A percentile compares a stretch with the other conserved stretches of the same genome.
These are phyloP conservation scores for Rhodomyrtus tomentosa DNA, from an alignment of 345 rosid species.

Conservation along the genomic window DNA sequence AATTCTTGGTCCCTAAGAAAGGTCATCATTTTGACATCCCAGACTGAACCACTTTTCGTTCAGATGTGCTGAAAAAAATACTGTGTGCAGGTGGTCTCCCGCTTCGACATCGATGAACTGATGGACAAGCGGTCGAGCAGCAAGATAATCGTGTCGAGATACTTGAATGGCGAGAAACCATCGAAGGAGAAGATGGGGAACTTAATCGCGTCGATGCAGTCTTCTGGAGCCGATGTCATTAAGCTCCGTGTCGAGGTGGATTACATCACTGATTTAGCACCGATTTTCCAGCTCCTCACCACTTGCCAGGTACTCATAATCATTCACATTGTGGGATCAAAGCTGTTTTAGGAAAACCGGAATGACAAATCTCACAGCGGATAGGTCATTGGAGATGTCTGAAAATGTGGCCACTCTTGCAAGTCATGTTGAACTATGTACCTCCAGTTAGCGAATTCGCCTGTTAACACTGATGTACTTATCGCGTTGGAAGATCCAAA, in stretches of 20 bases:
- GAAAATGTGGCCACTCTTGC: neutral
- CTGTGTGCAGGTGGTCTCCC: neutral
- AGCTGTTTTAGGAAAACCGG: neutral
- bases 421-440: neutral
- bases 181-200: neutral
- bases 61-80: neutral
- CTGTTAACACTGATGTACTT: neutral
- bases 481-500: neutral
- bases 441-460: neutral
- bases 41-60: neutral
- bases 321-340: neutral
- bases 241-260: neutral
- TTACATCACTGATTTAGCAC: neutral
- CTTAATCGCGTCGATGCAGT: neutral
- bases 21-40: neutral
- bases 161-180: neutral
- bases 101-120: neutral
- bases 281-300: neutral
- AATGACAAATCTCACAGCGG: neutral
- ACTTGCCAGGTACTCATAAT: neutral
- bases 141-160: neutral
- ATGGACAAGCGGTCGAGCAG: neutral
- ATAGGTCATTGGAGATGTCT: neutral
- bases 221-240: neutral
- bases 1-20: neutral